Base-by-base conservation (phyloP, 176 grass and related monocot species). In the Oryza glaberrima region DNA sequence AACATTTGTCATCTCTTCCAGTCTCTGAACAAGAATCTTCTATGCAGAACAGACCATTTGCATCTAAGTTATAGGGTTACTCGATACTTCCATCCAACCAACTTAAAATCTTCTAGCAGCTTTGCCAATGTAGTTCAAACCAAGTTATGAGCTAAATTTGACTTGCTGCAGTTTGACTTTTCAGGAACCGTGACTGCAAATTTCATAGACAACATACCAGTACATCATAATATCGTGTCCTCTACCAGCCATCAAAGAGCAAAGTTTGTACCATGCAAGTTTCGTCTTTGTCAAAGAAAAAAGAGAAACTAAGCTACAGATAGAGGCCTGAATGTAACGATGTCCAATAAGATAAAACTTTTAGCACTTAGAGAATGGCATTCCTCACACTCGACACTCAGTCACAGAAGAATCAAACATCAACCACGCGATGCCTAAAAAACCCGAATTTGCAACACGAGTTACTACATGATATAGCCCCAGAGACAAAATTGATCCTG, bases 221-320 rank as follows among this genome's bases (percentile, higher is more conserved):
- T 41, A 2, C 11, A 83, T 77, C 47, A 35, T 4, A 1, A 30
- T 23, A 81, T 5, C 43, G 30, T 13, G 48, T 25, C 34, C 14
- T 70, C 70, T 54, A 22, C 17, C 2, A 17, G 51, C 32, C 41
- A 32, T 38, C 20, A 70, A 82, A 14, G 15, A 82, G 19, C 49
- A 54, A 83, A 87, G 70, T 19, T 19, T 72, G 36, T 43, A 66
- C 11, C 38, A 88, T 65, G 14, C 63, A 64, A 73, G 26, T 46
- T 60, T 13, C 11, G 46, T 7, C 19, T 60, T 13, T 15, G 46
- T 7, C 19, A 17, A 63, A 26, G 54, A 26, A 35, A 14, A 14
- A 87, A 86, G 1, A 36, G 20, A 19, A 51, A 14, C 12, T 9
- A 20, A 20, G 23, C 28, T 14, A 17, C 17, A 35, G 14, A 7